A percentile compares a stretch with the other conserved stretches of the same genome.
phyloP scores from a whole-genome alignment of 768 basidiomycete species.

The Mycena vulgaris region DNA sequence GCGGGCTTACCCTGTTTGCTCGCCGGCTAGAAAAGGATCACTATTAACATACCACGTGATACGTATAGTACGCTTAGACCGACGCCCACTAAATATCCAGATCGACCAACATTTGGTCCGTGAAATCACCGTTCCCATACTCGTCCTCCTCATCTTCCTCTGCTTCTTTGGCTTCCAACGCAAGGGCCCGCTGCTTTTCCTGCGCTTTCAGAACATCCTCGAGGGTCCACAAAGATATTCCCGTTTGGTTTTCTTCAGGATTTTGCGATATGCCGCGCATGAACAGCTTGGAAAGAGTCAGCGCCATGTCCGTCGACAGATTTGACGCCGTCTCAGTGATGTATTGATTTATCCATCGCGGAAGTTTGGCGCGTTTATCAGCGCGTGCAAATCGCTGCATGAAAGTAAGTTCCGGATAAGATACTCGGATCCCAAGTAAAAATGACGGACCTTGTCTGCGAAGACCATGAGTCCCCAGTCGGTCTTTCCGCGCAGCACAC shows the following conservation, averaged over 20 bases:
- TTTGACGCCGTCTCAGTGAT: conserved; percentile 99
- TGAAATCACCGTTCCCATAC: conserved; percentile 78
- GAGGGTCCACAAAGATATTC: conserved; percentile 94
- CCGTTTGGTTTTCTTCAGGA: conserved; percentile 95
- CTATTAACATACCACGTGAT: background rate
- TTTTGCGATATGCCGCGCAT: conserved; percentile 99
- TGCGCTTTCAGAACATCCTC: conserved; percentile 93
- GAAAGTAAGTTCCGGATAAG: conserved; percentile 15
- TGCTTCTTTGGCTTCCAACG: conserved; percentile 60
- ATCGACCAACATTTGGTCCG: conserved; percentile 73
- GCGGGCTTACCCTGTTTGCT: no score
- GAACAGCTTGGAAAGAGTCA: conserved; percentile 95
- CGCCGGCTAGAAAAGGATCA: no score
- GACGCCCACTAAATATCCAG: conserved; percentile 54
- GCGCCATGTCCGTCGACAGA: conserved; percentile 97
- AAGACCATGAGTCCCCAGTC: conserved; percentile 99
- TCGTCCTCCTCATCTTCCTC: conserved; percentile 67
- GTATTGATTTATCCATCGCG: conserved; percentile 99
- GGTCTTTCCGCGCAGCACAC: conserved; percentile 97
- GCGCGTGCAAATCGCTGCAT: conserved; percentile 89
- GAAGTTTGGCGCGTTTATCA: conserved; percentile 95
- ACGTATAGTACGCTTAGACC: conserved; percentile 10
- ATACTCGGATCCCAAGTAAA: background rate
- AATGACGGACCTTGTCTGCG: conserved; percentile 89
- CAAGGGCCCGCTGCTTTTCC: conserved; percentile 81